Base-by-base conservation (phyloP, 73 alveolate genomes). In the Strombidium stylifer region DNA sequence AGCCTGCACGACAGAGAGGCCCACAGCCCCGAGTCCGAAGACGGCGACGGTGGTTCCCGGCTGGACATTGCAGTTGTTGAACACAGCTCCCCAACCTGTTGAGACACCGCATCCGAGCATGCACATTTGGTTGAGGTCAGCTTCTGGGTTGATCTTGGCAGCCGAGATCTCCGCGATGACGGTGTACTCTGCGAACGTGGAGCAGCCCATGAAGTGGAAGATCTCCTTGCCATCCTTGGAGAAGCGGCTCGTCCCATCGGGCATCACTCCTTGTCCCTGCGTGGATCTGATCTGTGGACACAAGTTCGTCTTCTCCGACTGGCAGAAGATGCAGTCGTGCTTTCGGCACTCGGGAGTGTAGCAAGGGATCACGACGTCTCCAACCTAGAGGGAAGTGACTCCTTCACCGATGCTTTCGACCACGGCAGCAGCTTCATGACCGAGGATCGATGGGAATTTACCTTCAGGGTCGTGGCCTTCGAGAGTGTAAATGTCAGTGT, bases 11-110 rank as follows among this genome's bases (percentile, higher is more conserved):
- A 85, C 94, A 39, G 97, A 94, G 6, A 94, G 84, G 25, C 99
- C 99, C 8, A 91, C 99, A 26, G 96, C 97, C 35, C 97, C 96
- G 37, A 89, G 82, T 41, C 99, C 99, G 58, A 87, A 81, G 44
- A 94, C 94, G 3, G 87, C 93, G 14, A 82, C 98, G 18, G 94
- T 53, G 36, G 92, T 44, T 10, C 97, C 97, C 27, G 89, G 81
- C 51, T 81, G 69, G 18, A 91, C 91, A 31, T 82, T 75, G 52
- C 69, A 79, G n/a, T 93, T 91, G 59, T 70, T 85, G 77, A 77
- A 56, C 36, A 74, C 93, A 27, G 98, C 98, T 34, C 98, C 98
- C 84, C 81, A 75, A 23, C 98, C 98, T 18, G 98, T 89, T 36
- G 94, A 73, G 62, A 91, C 85, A 23, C 98, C 98, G 60, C 98